A percentile compares a stretch with the other conserved stretches of the same genome.
Evolutionary conservation across 345 rosid species (phyloP).

Genomic region (Cardamine occulta): DNA sequence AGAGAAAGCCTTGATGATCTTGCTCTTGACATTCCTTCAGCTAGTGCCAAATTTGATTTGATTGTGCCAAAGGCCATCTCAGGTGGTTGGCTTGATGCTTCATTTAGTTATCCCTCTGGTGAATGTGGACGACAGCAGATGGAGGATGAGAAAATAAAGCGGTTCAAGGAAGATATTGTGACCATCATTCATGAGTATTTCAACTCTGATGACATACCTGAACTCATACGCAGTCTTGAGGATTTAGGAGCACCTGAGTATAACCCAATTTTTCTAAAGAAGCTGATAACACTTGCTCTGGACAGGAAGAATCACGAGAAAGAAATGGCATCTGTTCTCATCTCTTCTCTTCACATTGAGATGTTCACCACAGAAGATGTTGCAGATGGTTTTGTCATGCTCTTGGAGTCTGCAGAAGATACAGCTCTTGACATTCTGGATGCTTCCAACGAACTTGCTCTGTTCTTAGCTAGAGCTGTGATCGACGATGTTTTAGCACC

Average conservation of each 20-base stretch:
- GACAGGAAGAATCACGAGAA: constrained; percentile 95
- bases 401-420: constrained; percentile 90
- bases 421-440: constrained; percentile 86
- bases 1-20: constrained; percentile 88
- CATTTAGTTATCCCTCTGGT: constrained; percentile 49
- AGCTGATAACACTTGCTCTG: constrained; percentile 81
- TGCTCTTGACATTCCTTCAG: constrained; percentile 87
- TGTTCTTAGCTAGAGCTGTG: constrained; percentile 74
- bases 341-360: constrained; percentile 89
- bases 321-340: constrained; percentile 93
- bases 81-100: constrained; percentile 81
- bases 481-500: constrained; percentile 92
- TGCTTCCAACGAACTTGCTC: constrained; percentile 85
- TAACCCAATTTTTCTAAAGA: constrained; percentile 78
- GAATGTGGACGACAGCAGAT: constrained; percentile 52
- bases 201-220: constrained; percentile 88
- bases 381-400: constrained; percentile 79
- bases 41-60: constrained; percentile 57
- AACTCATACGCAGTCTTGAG: constrained; percentile 75
- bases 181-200: constrained; percentile 87
- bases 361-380: constrained; percentile 85
- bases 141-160: constrained; percentile 57
- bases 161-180: constrained; percentile 71
- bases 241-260: constrained; percentile 74
- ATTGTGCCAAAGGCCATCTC: constrained; percentile 66